Percentiles rank a stretch among this genome's conserved stretches.
These are phyloP conservation scores for Ophiostoma fasciatum DNA, from an alignment of 2,329 filamentous ascomycete genomes.

Conservation along the genomic window DNA sequence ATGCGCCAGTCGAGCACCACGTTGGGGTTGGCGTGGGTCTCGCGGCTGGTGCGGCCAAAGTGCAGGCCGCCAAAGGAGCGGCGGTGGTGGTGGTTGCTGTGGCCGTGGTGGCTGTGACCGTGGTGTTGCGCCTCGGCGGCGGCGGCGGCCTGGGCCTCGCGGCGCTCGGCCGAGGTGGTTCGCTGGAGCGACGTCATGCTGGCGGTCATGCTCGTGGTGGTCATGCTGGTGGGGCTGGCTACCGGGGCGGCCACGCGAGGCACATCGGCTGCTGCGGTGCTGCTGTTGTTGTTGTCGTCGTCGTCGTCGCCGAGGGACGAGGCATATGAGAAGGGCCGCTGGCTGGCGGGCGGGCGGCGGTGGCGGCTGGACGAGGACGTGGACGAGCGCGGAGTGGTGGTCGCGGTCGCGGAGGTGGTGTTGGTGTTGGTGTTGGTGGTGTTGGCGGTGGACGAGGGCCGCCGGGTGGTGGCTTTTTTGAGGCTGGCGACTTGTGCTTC, in stretches of 20 bases:
- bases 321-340: conserved; percentile 21
- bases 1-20: conserved; percentile 43
- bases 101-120: too few species aligned
- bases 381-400: conserved; percentile 4
- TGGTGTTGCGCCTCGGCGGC: too few species aligned
- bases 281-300: conserved; percentile 3
- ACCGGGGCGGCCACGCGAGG: conserved; percentile 2
- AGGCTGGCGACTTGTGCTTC: conserved; percentile 35
- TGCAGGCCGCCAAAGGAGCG: conserved; percentile 27
- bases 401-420: conserved; percentile 19
- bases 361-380: conserved; percentile 13
- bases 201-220: conserved; percentile 10
- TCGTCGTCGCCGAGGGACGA: conserved; percentile 22
- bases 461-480: conserved; percentile 25
- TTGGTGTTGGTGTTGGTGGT: conserved; percentile 30
- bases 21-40: conserved; percentile 23
- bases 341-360: conserved; percentile 18
- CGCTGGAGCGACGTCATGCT: conserved; percentile 10
- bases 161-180: conserved; percentile 10
- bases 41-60: conserved; percentile 27
- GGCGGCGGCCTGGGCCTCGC: conserved; percentile 19
- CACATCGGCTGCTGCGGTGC: not conserved
- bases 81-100: conserved; percentile 22
- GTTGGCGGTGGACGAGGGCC: conserved; percentile 15
- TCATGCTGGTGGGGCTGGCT: conserved; percentile 9